Base-by-base conservation (phyloP, 192 early-diverging fungal genomes). In the Ramicandelaber brevisporus region DNA sequence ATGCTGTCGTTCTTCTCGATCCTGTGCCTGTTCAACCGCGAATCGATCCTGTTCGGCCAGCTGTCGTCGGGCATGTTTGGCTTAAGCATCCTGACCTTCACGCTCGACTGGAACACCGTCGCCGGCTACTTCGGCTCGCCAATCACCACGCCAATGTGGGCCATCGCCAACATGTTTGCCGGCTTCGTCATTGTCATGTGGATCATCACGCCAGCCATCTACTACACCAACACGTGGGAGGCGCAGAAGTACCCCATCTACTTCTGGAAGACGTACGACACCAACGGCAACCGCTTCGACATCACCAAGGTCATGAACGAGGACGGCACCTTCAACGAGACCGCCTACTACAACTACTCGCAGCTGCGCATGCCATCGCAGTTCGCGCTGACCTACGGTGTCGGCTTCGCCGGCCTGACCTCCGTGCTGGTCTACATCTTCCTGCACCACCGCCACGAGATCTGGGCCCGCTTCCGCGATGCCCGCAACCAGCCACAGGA, bases 361-460 rank as follows among this genome's bases (percentile, higher is more conserved):
- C 64, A 54, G 20, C 39, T 66, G 5, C 47, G 48, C 20, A 37
- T 65, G 26, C 41, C 59, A 7, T 28, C 52, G 14, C 46, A 59
- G 32, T 58, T 60, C 34, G 57, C 59, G 5, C 28, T 59, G 3
- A 48, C 50, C 15, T 65, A 65, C 26, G 50, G 50, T 35, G 44
- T 65, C 17, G 49, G 48, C 13, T 63, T 69, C 37, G 53, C 66
- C 26, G 57, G 50, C 32, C 33, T 73, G 30, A 50, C 53, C n/a
- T 50, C 67, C 16, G 33, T 58, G 2, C 17, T 78, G 9, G 45
- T 47, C 21, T 71, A 78, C 34, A 54, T 63, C 14, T 38, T 30
- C 12, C 40, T 80, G 6, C 70, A 53, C 46, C 61, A 73, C 21
- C 70, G 76, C 26, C 51, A 60, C 37, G 69, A 76, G n/a, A 67